Evolutionary conservation across 2,329 filamentous ascomycete genomes (phyloP), one percentile per base, ranked within the genome.

Genomic region (Calonectria naviculata): DNA sequence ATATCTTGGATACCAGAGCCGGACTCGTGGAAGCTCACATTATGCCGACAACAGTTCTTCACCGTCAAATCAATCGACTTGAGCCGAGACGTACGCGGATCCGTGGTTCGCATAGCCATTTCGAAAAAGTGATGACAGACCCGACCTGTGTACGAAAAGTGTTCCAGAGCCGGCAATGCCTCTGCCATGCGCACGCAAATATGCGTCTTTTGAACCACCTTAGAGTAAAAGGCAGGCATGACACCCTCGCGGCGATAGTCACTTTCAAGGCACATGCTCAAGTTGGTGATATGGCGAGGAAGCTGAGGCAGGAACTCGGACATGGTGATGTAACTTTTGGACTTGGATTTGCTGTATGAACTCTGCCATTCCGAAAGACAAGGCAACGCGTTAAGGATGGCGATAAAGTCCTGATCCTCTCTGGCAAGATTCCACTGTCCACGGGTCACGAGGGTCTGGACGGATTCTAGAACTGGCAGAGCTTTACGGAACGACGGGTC

Each of bases 351-450:
- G 79, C 91, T 92, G 84, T 91, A 91, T 7, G 87, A 89, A n/a
- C 87, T 88, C 70, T 90, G 88, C 89, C 89, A 91, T 75, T 90
- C 89, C 62, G 84, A 82, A n/a, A 95, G 83, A 71, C 89, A 91
- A 1, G 93, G 93, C 49, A 95, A 80, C 6, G 92, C 92, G 15
- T 83, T 81, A 24, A 90, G 85, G 61, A 95, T 87, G 63, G 86
- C 87, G 67, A 86, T 83, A 82, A 93, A 94, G 80, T 95, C 92
- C 21, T 85, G 83, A 49, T 89, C 84, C 19, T 88, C 85, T 56
- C 93, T 87, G 81, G 94, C 92, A 31, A 95, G 86, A 78, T 95
- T 95, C 93, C 93, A 95, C 75, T 94, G 92, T 8, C 93, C 93
- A 76, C 93, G 91, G 81, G 93, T 92, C 49, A 94, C 89, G 24